Percentiles rank a stretch among this genome's conserved stretches.
phyloP scores from a whole-genome alignment of 345 rosid species.

The Murraya paniculata region DNA sequence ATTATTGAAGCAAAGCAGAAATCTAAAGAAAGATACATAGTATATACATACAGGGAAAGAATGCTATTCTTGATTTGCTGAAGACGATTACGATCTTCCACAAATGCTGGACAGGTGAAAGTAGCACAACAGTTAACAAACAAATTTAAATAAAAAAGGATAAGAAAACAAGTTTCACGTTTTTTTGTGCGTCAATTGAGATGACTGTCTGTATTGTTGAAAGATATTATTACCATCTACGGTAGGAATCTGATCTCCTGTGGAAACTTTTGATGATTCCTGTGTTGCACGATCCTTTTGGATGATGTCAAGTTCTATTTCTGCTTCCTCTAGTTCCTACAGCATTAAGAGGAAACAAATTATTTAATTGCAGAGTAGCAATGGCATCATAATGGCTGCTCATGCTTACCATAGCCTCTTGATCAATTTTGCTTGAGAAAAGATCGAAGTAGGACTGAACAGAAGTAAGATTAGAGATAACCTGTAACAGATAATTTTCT shows the following conservation, averaged over 20 bases:
- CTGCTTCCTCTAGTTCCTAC: constrained; percentile 77
- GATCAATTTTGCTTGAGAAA: constrained; percentile 45
- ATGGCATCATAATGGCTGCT: background rate
- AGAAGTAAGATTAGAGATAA: constrained; percentile 63
- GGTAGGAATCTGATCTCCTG: constrained; percentile 29
- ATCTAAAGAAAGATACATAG: constrained; percentile 1
- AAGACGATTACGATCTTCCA: constrained; percentile 49
- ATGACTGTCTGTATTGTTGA: background rate
- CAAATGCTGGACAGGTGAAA: constrained; percentile 39
- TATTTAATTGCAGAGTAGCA: constrained; percentile 5
- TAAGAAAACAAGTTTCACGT: background rate
- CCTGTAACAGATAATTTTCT: constrained; percentile 37
- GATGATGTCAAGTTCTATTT: constrained; percentile 63
- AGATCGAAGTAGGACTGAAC: constrained; percentile 62
- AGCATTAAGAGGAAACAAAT: constrained; percentile 16
- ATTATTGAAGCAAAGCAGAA: constrained; percentile 1
- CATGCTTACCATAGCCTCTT: constrained; percentile 53
- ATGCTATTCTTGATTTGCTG: constrained; percentile 67
- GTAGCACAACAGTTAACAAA: background rate
- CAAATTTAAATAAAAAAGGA: background rate
- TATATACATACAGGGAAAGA: constrained; percentile 47
- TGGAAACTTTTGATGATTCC: constrained; percentile 32
- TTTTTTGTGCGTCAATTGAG: background rate
- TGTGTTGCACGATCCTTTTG: constrained; percentile 36
- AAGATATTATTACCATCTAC: constrained; percentile 33